Percentiles rank a stretch among this genome's conserved stretches.
phyloP scores from a whole-genome alignment of 164 flowering plant genomes.

The Nymphaea thermarum region DNA sequence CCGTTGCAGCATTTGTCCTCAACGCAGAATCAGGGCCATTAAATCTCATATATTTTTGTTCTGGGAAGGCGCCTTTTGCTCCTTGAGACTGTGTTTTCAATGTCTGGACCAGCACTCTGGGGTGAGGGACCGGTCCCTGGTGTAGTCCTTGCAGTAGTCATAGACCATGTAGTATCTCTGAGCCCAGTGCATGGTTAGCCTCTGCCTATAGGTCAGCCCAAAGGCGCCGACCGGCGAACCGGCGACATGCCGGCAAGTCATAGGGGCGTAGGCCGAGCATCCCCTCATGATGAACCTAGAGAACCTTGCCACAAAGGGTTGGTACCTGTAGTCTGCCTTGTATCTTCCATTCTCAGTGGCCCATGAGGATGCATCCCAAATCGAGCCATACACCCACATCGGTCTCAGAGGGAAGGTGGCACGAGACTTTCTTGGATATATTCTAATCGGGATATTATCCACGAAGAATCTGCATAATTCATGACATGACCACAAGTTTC shows the following conservation, averaged over 20 bases:
- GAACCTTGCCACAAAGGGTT: constrained; percentile 73
- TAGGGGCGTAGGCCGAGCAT: constrained; percentile 65
- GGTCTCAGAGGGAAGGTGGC: constrained; percentile 68
- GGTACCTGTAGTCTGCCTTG: constrained; percentile 79
- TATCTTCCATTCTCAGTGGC: constrained; percentile 93
- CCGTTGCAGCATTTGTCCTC: not conserved
- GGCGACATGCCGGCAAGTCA: constrained; percentile 54
- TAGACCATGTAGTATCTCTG: constrained; percentile 60
- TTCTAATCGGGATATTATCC: constrained; percentile 81
- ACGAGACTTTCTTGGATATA: constrained; percentile 59
- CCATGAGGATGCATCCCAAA: constrained; percentile 98
- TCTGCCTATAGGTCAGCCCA: constrained; percentile 44
- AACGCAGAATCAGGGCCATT: not conserved
- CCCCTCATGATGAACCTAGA: constrained; percentile 64
- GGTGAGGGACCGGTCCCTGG: constrained; percentile 69
- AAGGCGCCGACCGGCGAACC: constrained; percentile 63
- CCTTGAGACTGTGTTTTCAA: not conserved
- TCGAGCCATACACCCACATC: constrained; percentile 81
- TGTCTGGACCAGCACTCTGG: constrained; percentile 56
- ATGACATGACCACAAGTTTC: not conserved
- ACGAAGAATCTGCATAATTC: constrained; percentile 55
- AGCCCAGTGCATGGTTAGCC: constrained; percentile 60
- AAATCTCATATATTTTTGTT: not conserved
- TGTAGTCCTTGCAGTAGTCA: constrained; percentile 71
- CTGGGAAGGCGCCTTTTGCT: not conserved